A percentile compares a stretch with the other conserved stretches of the same genome.
Evolutionary conservation across 139 green algal species (phyloP).

Genomic region (Bryopsis sp.): DNA sequence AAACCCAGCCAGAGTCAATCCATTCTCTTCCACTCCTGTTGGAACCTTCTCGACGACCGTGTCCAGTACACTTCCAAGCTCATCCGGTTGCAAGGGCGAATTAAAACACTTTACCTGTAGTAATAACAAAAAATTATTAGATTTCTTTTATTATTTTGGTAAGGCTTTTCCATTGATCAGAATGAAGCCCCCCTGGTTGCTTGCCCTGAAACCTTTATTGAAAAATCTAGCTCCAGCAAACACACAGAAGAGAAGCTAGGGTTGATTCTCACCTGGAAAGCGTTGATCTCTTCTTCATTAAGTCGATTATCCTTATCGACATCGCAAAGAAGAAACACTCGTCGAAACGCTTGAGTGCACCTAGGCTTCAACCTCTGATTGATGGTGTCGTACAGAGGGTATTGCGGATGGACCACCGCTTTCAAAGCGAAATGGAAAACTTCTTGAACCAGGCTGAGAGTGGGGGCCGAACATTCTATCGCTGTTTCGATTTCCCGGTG

Average conservation of each 20-base stretch:
- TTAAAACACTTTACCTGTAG: conserved; percentile 23
- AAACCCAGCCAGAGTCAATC: conserved; percentile 82
- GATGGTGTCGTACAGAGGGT: conserved; percentile 69
- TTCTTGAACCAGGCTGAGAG: conserved; percentile 25
- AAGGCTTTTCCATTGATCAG: too few relatives aligned
- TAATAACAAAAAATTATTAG: too few relatives aligned
- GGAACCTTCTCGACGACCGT: conserved; percentile 70
- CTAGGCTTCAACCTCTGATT: conserved; percentile 18
- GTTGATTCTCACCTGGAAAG: conserved; percentile 9
- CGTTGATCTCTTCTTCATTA: conserved; percentile 15
- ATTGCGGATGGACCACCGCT: conserved; percentile 78
- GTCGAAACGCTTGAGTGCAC: conserved; percentile 14
- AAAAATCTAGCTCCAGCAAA: background rate
- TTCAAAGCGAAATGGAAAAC: conserved; percentile 74
- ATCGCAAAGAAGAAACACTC: conserved; percentile 18
- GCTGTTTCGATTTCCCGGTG: conserved; percentile 16
- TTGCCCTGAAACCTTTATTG: background rate
- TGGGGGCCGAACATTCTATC: conserved; percentile 17
- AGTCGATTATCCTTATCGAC: conserved; percentile 8
- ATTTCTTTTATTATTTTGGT: too few relatives aligned
- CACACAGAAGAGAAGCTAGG: background rate
- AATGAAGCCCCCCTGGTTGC: too few relatives aligned
- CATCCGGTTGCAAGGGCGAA: conserved; percentile 56
- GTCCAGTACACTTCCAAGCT: conserved; percentile 67
- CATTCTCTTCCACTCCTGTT: conserved; percentile 42